A percentile compares a stretch with the other conserved stretches of the same genome.
phyloP scores from a whole-genome alignment of 495 filamentous ascomycete genomes.

The Staphylotrichum tortipilum region DNA sequence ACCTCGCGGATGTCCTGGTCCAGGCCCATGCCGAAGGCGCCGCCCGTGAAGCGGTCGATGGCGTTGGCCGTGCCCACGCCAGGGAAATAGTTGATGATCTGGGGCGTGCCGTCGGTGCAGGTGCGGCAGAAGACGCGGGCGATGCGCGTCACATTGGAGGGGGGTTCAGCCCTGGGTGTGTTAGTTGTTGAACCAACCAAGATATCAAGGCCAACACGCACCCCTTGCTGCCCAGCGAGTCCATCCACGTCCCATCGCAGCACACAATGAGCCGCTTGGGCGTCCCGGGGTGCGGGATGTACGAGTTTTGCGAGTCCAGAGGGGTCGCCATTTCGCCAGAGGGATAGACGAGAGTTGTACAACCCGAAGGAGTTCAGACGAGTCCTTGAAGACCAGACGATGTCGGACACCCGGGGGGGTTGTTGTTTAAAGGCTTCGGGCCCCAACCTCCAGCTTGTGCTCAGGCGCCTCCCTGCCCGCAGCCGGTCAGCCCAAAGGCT shows the following conservation, averaged over 20 bases:
- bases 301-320: neutral
- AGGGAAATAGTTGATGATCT: slow-evolving; percentile 38
- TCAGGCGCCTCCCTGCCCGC: no score
- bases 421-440: neutral
- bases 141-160: slow-evolving; percentile 40
- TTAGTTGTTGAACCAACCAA: no score
- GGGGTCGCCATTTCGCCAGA: slow-evolving; percentile 8
- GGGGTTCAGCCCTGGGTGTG: slow-evolving; percentile 20
- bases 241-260: slow-evolving; percentile 34
- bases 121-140: slow-evolving; percentile 26
- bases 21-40: slow-evolving; percentile 38
- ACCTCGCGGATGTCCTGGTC: slow-evolving; percentile 50
- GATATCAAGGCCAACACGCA: no score
- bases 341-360: neutral
- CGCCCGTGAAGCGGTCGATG: slow-evolving; percentile 40
- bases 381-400: no score
- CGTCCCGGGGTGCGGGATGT: neutral
- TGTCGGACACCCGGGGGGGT: no score
- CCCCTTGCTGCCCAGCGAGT: slow-evolving; percentile 25
- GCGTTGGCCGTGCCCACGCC: slow-evolving; percentile 38
- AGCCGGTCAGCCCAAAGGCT: slow-evolving; percentile 3
- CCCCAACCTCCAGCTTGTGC: no score
- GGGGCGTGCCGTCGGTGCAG: slow-evolving; percentile 25
- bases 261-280: slow-evolving; percentile 28
- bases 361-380: no score